Conservation (phyloP, 2,329 filamentous ascomycete species). For the Emergomyces orientalis region DNA sequence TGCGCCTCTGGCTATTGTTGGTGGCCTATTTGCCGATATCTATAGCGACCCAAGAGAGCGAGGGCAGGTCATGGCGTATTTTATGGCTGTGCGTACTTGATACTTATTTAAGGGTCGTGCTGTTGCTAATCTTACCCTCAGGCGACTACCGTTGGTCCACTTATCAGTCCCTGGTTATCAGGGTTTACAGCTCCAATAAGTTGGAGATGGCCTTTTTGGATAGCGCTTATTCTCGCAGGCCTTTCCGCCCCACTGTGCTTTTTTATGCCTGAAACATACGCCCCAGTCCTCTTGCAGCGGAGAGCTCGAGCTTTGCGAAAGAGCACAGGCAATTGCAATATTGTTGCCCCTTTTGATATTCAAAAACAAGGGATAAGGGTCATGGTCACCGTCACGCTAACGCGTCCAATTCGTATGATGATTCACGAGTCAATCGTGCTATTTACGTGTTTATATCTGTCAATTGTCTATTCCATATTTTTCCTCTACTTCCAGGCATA, state of each 20-base stretch:
- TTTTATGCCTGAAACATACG: constrained; percentile 57
- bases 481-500: constrained; percentile 17
- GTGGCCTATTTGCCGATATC: constrained; percentile 41
- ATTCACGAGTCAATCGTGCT: constrained; percentile 21
- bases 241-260: constrained; percentile 47
- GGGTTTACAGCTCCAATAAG: constrained; percentile 36
- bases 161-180: constrained; percentile 38
- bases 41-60: constrained; percentile 37
- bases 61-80: constrained; percentile 35
- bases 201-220: constrained; percentile 47
- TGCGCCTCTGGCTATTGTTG: constrained; percentile 37
- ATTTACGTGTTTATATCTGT: constrained; percentile 21
- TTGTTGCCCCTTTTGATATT: constrained; percentile 16
- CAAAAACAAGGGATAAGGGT: constrained; percentile 13
- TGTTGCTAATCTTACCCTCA: background rate
- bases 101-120: background rate
- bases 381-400: constrained; percentile 17
- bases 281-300: constrained; percentile 50
- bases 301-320: constrained; percentile 30
- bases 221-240: constrained; percentile 57
- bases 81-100: constrained; percentile 30
- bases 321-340: constrained; percentile 13
- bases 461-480: constrained; percentile 20
- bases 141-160: constrained; percentile 35
- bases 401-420: constrained; percentile 21